phyloP scores from a whole-genome alignment of 2,329 filamentous ascomycete genomes.

The Talaromyces sp. region DNA sequence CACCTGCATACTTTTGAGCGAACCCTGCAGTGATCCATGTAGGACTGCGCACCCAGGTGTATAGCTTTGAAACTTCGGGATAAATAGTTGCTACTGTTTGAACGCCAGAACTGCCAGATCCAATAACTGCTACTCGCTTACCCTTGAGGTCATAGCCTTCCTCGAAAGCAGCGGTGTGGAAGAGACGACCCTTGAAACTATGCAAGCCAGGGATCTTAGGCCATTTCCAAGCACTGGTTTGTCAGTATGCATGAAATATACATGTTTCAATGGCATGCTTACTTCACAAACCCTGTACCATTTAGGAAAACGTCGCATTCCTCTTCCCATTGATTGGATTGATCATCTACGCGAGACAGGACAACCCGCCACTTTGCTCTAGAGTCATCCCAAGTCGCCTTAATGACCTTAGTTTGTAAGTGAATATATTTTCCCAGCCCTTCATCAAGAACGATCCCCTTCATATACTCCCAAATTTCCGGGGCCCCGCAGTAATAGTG shows the following conservation, averaged over 20 bases:
- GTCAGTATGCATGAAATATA: conserved; percentile 24
- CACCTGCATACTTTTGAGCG: conserved; percentile 11
- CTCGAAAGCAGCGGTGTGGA: conserved; percentile 37
- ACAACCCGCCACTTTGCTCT: not conserved
- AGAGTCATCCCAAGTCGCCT: not conserved
- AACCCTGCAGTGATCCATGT: conserved; percentile 18
- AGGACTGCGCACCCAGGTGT: conserved; percentile 8
- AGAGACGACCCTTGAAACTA: conserved; percentile 35
- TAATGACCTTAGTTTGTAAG: not conserved
- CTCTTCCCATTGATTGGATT: conserved; percentile 25
- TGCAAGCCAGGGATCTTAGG: conserved; percentile 40
- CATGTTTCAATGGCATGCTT: not conserved
- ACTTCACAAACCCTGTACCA: conserved; percentile 10
- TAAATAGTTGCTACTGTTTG: not conserved
- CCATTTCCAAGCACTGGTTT: conserved; percentile 33
- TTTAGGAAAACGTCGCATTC: conserved; percentile 12
- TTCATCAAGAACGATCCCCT: conserved; percentile 18
- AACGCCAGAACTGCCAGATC: not conserved
- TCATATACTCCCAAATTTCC: conserved; percentile 25
- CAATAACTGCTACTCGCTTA: conserved; percentile 18
- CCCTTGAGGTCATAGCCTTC: not conserved
- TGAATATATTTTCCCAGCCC: conserved; percentile 5
- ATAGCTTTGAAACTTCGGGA: not conserved
- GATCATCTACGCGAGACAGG: conserved; percentile 16
- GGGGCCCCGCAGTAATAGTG: conserved; percentile 18